Base-by-base conservation (phyloP, 306 rosid genomes). In the Sphenostylis stenocarpa region DNA sequence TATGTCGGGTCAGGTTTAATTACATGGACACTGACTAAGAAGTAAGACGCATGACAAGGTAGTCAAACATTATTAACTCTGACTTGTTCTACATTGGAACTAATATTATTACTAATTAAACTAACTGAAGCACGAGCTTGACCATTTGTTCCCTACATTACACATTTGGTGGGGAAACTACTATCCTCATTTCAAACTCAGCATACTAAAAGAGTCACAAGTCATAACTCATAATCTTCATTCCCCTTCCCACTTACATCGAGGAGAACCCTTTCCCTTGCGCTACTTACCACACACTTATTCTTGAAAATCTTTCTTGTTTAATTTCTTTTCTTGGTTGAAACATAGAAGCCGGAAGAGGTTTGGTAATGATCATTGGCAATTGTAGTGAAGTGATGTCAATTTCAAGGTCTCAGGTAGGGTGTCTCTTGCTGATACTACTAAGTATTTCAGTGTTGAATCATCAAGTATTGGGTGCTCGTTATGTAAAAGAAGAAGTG, bases 391-490 rank as follows among this genome's bases (percentile, higher is more conserved):
- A 74, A 72, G 77, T 73, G 60, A 89, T 86, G 91, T 76, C 39
- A 64, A 19, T 80, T 71, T 78, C 93, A 58, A 83, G 88, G 81
- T 60, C 51, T 53, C 75, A 87, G 75, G 36, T 78, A 53, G 14
- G 58, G 73, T 83, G 72, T 23, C 48, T 89, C 51, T 20, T 89
- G 3, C 23, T 90, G 79, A 72, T 91, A 13, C 19, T 86, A 11
- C 23, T 89, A 21, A 79, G 80, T 70, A 60, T 89, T 79, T 85
- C 84, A 7, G 79, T 77, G 41, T 70, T 84, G n/a, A 48, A 74
- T 11, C 56, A 41, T 68, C 75, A 49, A 68, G 87, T 19, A 66
- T 78, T 78, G 26, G 94, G 78, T 73, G 87, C 88, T 66, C 62
- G 90, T 55, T 52, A 48, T 43, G 62, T 65, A 43, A 68, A 75